A percentile compares a stretch with the other conserved stretches of the same genome.
Conservation (phyloP, 1,139 yeast species). For the Taiozyma sp. region DNA sequence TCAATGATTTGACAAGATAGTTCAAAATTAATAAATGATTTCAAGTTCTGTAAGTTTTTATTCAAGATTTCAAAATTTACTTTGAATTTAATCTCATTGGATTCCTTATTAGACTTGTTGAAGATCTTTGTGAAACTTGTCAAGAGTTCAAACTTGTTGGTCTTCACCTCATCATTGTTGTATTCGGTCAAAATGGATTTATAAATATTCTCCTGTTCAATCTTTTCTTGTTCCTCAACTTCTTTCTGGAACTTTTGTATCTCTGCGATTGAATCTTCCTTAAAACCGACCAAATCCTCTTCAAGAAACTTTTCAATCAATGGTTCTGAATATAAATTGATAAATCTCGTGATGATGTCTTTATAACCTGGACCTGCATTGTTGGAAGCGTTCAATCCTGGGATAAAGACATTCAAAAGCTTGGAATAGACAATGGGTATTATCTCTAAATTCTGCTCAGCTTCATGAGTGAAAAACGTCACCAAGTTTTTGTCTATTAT, state of each 20-base stretch:
- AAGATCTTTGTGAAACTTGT: constrained; percentile 60
- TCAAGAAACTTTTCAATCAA: constrained; percentile 35
- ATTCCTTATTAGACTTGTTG: constrained; percentile 40
- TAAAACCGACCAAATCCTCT: constrained; percentile 33
- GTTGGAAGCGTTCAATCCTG: constrained; percentile 23
- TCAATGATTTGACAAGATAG: constrained; percentile 39
- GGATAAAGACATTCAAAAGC: constrained; percentile 23
- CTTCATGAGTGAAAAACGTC: constrained; percentile 44
- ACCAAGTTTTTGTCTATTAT: constrained; percentile 37
- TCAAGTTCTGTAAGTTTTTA: constrained; percentile 38
- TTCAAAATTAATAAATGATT: constrained; percentile 40
- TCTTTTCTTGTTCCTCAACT: constrained; percentile 15
- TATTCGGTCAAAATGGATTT: constrained; percentile 30
- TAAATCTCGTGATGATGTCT: constrained; percentile 24
- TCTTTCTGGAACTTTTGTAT: constrained; percentile 18
- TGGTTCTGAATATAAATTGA: constrained; percentile 32
- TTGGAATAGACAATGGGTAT: constrained; percentile 28
- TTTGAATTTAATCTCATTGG: constrained; percentile 44
- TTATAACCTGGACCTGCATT: constrained; percentile 30
- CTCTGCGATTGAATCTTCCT: constrained; percentile 23
- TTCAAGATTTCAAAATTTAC: constrained; percentile 48
- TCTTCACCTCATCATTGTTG: constrained; percentile 24
- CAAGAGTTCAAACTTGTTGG: constrained; percentile 35
- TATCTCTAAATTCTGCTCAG: constrained; percentile 40
- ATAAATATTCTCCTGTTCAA: constrained; percentile 34